These are phyloP conservation scores for Mycena kentingensis DNA, from an alignment of 768 basidiomycete genomes.

Conservation along the genomic window DNA sequence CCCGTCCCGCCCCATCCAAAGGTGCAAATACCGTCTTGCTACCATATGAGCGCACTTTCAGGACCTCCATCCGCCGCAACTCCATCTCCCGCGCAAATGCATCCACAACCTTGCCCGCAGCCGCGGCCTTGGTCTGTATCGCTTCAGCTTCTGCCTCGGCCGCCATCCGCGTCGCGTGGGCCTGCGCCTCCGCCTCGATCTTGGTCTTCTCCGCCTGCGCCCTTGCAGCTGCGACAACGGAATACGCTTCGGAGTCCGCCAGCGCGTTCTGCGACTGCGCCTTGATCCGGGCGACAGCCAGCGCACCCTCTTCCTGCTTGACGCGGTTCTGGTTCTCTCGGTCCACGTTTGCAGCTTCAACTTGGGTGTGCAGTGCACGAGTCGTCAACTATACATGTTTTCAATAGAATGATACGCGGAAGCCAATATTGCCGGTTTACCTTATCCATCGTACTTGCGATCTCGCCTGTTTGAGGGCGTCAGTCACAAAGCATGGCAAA, in stretches of 20 bases:
- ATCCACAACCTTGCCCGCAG: conserved; percentile 63
- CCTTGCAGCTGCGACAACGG: conserved; percentile 70
- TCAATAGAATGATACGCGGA: not conserved
- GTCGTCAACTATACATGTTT: conserved; percentile 38
- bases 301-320: conserved; percentile 80
- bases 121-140: conserved; percentile 60
- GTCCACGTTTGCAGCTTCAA: conserved; percentile 86
- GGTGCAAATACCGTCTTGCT: conserved; percentile 70
- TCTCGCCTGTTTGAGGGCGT: no score
- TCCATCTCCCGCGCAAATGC: conserved; percentile 79
- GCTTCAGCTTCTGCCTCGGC: conserved; percentile 78
- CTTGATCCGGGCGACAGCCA: conserved; percentile 76
- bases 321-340: conserved; percentile 86
- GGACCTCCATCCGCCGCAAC: conserved; percentile 64
- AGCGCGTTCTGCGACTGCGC: conserved; percentile 59
- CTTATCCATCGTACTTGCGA: conserved; percentile 83
- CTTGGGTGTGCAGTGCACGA: conserved; percentile 82
- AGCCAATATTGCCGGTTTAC: conserved; percentile 48
- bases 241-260: conserved; percentile 77
- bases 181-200: conserved; percentile 77
- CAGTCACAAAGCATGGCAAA: no score
- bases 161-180: conserved; percentile 73
- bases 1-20: conserved; percentile 62
- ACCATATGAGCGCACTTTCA: conserved; percentile 66
- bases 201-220: conserved; percentile 69